Percentiles rank a stretch among this genome's conserved stretches.
Evolutionary conservation across 148 eudicot species (phyloP).

Genomic region (Rhododendron ovatum): DNA sequence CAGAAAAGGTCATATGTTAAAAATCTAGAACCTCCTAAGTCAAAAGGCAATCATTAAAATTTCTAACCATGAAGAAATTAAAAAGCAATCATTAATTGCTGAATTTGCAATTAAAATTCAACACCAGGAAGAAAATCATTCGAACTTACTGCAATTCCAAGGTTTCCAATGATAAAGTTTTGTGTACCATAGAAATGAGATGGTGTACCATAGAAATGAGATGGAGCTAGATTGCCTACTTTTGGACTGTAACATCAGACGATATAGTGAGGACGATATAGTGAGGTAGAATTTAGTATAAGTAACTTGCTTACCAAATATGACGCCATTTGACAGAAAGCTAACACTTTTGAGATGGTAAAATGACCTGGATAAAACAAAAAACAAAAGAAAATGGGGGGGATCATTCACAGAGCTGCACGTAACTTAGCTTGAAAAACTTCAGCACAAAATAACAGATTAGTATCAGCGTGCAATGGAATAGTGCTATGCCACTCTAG

Average conservation of each 20-base stretch:
- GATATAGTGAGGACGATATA: not conserved
- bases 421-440: not conserved
- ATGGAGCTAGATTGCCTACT: not conserved
- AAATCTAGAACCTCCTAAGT: not conserved
- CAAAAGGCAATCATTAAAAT: not conserved
- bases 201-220: not conserved
- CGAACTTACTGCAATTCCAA: not conserved
- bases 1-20: not conserved
- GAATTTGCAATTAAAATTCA: not conserved
- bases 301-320: conserved; percentile 19
- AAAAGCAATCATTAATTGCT: not conserved
- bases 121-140: not conserved
- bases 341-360: conserved; percentile 1
- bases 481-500: not conserved
- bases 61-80: no score
- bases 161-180: not conserved
- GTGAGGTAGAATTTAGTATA: not conserved
- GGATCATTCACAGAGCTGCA: not conserved
- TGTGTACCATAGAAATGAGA: not conserved
- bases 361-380: conserved; percentile 7
- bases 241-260: not conserved
- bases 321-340: conserved; percentile 22
- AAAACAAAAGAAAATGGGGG: not conserved
- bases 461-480: not conserved
- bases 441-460: not conserved